phyloP scores from a whole-genome alignment of 1,139 yeast genomes.

The Sugiyamaella xylanicola region DNA sequence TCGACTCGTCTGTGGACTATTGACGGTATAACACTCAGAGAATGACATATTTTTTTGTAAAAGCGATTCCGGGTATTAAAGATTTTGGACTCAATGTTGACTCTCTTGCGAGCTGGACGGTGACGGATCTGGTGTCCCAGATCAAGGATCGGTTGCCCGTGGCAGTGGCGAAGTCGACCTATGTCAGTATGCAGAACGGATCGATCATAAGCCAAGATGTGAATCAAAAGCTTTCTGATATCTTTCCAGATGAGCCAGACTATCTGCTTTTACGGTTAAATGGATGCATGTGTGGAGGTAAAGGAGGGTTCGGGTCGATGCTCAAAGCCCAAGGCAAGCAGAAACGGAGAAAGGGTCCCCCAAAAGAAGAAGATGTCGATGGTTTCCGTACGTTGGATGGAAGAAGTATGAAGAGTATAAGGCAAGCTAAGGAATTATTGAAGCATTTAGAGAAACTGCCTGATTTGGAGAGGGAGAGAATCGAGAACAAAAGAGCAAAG shows the following conservation, averaged over 20 bases:
- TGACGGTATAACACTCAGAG: not conserved
- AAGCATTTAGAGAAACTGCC: constrained; percentile 41
- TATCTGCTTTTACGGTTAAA: constrained; percentile 26
- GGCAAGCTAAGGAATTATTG: constrained; percentile 43
- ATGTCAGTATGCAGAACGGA: constrained; percentile 21
- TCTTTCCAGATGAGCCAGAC: constrained; percentile 8
- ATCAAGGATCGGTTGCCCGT: constrained; percentile 11
- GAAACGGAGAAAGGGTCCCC: constrained; percentile 33
- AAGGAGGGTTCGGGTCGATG: constrained; percentile 55
- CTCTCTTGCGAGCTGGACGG: not conserved
- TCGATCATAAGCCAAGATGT: constrained; percentile 3
- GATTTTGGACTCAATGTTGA: constrained; percentile 11
- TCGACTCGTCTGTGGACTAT: not conserved
- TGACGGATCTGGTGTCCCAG: constrained; percentile 4
- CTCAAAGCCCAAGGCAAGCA: constrained; percentile 47
- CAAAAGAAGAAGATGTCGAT: constrained; percentile 38
- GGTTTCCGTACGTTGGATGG: constrained; percentile 47
- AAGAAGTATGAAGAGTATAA: constrained; percentile 40
- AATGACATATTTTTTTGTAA: constrained; percentile 19
- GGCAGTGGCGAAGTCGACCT: constrained; percentile 14
- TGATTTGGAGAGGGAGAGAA: constrained; percentile 29
- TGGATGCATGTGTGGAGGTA: constrained; percentile 48
- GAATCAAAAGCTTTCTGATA: constrained; percentile 4
- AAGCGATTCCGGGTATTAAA: constrained; percentile 18
- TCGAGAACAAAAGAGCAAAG: constrained; percentile 42